These are phyloP conservation scores for Coniella lustricola DNA, from an alignment of 2,329 filamentous ascomycete genomes.

Conservation along the genomic window DNA sequence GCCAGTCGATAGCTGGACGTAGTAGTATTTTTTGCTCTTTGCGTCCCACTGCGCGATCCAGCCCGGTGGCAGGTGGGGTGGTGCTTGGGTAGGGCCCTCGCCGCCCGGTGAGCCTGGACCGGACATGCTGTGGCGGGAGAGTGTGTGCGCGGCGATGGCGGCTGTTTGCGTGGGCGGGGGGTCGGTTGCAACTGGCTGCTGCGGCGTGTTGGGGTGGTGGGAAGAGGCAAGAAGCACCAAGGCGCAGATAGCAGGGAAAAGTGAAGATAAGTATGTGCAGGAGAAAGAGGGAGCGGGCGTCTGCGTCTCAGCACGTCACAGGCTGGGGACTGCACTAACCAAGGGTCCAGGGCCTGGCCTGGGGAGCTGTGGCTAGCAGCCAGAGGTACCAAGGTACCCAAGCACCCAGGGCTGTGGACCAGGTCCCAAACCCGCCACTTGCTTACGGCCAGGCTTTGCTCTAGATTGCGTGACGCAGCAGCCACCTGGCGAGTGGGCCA, in stretches of 20 bases:
- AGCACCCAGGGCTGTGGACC: too few relatives aligned
- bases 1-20: constrained; percentile 65
- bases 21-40: constrained; percentile 59
- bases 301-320: constrained; percentile 2
- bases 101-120: constrained; percentile 51
- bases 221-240: neutral
- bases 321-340: neutral
- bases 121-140: constrained; percentile 34
- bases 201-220: neutral
- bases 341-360: neutral
- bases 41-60: constrained; percentile 68
- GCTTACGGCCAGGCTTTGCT: too few relatives aligned
- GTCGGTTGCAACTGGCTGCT: too few relatives aligned
- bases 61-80: constrained; percentile 54
- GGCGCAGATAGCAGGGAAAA: neutral
- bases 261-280: neutral
- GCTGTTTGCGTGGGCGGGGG: neutral
- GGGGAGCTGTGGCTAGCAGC: neutral
- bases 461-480: too few relatives aligned
- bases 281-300: constrained; percentile 1
- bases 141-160: neutral
- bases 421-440: too few relatives aligned
- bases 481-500: too few relatives aligned
- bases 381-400: too few relatives aligned
- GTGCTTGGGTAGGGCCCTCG: constrained; percentile 52